Evolutionary conservation across 148 eudicot genomes (phyloP).

Genomic region (Rhododendron mucronatum): DNA sequence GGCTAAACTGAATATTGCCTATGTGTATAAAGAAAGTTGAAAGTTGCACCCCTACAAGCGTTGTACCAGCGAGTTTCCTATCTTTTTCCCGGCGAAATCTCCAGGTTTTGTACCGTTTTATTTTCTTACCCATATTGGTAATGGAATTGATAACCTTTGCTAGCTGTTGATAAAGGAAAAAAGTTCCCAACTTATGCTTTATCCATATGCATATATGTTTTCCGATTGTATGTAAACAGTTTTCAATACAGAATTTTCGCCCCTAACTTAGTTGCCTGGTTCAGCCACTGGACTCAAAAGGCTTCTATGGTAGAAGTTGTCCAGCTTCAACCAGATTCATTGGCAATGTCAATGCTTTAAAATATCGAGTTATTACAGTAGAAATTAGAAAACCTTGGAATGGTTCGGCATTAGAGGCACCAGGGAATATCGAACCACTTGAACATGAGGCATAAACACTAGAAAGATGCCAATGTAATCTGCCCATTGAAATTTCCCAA

Average conservation of each 20-base stretch:
- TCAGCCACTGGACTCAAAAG: not conserved
- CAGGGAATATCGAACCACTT: not conserved
- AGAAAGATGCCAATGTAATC: not conserved
- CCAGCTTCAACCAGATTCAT: not conserved
- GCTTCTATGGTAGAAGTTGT: not conserved
- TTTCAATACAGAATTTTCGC: not conserved
- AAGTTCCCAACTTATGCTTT: not conserved
- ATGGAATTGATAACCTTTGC: not conserved
- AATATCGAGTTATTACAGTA: not conserved
- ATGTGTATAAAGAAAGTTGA: too few species aligned
- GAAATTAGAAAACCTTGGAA: not conserved
- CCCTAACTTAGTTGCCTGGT: not conserved
- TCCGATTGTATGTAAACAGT: not conserved
- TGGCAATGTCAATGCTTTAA: not conserved
- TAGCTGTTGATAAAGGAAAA: not conserved
- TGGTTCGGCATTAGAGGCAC: not conserved
- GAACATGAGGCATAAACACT: not conserved
- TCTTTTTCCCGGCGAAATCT: not conserved
- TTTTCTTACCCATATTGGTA: not conserved
- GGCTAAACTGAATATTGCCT: too few species aligned
- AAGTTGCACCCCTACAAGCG: too few species aligned
- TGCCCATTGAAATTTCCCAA: constrained; percentile 15
- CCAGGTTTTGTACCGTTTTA: not conserved
- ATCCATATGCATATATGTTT: not conserved
- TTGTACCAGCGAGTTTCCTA: not conserved